Evolutionary conservation across 1,139 yeast species (phyloP), one percentile per base, ranked within the genome.

Genomic region (Hansenula sp.): DNA sequence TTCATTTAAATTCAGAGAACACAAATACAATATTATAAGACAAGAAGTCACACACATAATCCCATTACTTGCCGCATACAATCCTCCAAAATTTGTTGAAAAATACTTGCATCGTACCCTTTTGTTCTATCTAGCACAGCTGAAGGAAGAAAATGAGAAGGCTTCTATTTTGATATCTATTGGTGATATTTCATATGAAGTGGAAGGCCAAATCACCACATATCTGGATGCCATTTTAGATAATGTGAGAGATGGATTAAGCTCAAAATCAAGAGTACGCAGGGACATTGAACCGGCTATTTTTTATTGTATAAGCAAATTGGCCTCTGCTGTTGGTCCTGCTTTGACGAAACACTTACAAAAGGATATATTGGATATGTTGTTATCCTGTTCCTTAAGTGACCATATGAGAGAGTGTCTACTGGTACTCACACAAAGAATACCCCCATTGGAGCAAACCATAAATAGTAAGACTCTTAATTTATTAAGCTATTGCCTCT

Each of bases 261-360:
- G 82, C 15, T 72, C 89, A 1, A 89, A 84, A 60, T 47, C 57
- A 3, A 55, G 47, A 37, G 30, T 48, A 13, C 52, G 57, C 40
- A 84, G 80, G 57, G 93, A 85, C 42, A 83, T 87, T 36, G 96
- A 89, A 53, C 85, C 90, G 0, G 91, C 96, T 0, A 81, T 93
- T 19, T 93, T 91, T 57, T 90, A 86, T 54, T 93, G 98, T 61
- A 76, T 93, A 41, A 89, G 95, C 0, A 86, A 88, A 66, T 69
- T 93, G 40, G 91, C 96, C 0, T 76, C 77, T 21, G 95, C 98
- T 0, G 90, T 91, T 12, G 98, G 97, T 0, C 96, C 96, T n/a
- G 96, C 96, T 1, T 71, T 93, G 43, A 86, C 97, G 0, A 91
- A 91, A 59, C 93, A 89, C 59, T 70, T 93, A 49, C 93, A 90